phyloP scores from a whole-genome alignment of 116 monocot genomes.

The Zostera marina region DNA sequence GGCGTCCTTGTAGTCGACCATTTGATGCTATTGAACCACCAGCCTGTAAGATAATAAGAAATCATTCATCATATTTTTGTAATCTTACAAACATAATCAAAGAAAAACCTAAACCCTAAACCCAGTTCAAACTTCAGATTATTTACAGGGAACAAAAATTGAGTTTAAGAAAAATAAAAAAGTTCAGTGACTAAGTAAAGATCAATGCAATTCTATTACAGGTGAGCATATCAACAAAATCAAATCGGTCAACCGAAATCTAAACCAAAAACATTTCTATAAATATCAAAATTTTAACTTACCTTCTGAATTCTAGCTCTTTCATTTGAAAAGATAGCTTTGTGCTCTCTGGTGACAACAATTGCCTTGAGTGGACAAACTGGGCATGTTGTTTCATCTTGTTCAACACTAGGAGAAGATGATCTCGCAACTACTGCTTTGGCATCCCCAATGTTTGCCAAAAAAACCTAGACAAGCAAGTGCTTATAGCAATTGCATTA shows the following conservation, averaged over 20 bases:
- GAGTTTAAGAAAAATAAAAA: too few relatives aligned
- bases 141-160: too few relatives aligned
- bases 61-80: background rate
- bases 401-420: slow-evolving; percentile 14
- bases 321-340: slow-evolving; percentile 77
- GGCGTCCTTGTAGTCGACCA: slow-evolving; percentile 77
- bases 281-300: background rate
- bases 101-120: background rate
- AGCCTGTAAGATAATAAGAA: slow-evolving; percentile 21
- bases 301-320: slow-evolving; percentile 74
- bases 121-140: too few relatives aligned
- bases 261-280: background rate
- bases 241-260: too few relatives aligned
- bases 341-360: slow-evolving; percentile 87
- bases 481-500: too few relatives aligned
- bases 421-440: slow-evolving; percentile 70
- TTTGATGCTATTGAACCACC: slow-evolving; percentile 64
- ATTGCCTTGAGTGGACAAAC: slow-evolving; percentile 50
- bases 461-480: slow-evolving; percentile 34
- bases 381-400: slow-evolving; percentile 16
- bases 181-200: too few relatives aligned
- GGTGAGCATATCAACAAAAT: too few relatives aligned
- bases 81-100: background rate
- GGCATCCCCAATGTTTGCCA: slow-evolving; percentile 90
- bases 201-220: too few relatives aligned